Percentiles rank a stretch among this genome's conserved stretches.
Conservation (phyloP, 139 green algal species). For the Chlamydomonas eustigma region DNA sequence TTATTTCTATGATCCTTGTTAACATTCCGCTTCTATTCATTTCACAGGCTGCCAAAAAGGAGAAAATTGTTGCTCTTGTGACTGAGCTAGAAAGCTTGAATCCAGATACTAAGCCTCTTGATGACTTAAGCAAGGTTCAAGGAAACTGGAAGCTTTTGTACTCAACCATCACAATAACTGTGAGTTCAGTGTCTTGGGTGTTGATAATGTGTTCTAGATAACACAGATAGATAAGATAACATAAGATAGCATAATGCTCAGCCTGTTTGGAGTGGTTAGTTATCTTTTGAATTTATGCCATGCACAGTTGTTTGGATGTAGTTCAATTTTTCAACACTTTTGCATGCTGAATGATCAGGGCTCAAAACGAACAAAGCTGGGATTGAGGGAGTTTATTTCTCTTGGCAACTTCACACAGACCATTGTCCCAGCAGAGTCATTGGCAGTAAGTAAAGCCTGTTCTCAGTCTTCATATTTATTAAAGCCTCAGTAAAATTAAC, state of each 20-base stretch:
- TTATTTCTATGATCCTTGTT: not conserved
- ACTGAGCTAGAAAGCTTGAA: slow-evolving; percentile 50
- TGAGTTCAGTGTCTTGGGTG: too few relatives aligned
- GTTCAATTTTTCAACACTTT: not conserved
- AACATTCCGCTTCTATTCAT: not conserved
- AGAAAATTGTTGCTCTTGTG: slow-evolving; percentile 40
- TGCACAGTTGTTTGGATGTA: not conserved
- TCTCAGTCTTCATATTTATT: too few relatives aligned
- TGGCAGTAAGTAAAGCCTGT: slow-evolving; percentile 1
- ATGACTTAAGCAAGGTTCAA: slow-evolving; percentile 36
- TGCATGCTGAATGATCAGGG: slow-evolving; percentile 40
- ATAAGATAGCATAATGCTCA: too few relatives aligned
- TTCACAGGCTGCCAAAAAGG: slow-evolving; percentile 43
- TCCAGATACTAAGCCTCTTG: slow-evolving; percentile 26
- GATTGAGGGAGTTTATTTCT: slow-evolving; percentile 69
- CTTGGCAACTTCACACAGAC: slow-evolving; percentile 69
- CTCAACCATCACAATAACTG: slow-evolving; percentile 75
- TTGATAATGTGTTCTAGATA: too few relatives aligned
- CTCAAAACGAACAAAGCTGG: slow-evolving; percentile 71
- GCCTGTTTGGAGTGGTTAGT: too few relatives aligned
- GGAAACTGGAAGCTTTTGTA: slow-evolving; percentile 74
- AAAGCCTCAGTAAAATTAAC: too few relatives aligned
- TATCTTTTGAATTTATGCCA: not conserved
- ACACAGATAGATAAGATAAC: too few relatives aligned
- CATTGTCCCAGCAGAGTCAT: slow-evolving; percentile 47